Conservation (phyloP, 1,139 yeast species). For the Hyphopichia burtonii region DNA sequence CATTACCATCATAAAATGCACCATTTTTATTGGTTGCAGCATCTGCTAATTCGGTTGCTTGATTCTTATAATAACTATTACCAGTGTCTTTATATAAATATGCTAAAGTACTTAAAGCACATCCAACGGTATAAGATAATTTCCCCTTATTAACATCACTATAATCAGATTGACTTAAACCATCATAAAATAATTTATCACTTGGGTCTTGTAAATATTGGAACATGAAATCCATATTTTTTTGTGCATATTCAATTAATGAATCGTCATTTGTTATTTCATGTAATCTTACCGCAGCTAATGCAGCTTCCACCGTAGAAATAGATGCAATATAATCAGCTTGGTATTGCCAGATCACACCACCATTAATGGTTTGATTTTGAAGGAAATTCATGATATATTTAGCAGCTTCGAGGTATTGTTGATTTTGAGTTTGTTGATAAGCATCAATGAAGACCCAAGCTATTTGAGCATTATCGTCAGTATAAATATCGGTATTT, state of each 20-base stretch:
- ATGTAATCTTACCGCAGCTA: constrained; percentile 31
- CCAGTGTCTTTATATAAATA: constrained; percentile 18
- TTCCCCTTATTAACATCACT: constrained; percentile 28
- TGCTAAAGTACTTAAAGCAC: constrained; percentile 31
- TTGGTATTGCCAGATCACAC: constrained; percentile 28
- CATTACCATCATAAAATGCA: constrained; percentile 19
- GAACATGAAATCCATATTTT: constrained; percentile 23
- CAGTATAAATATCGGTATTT: constrained; percentile 31
- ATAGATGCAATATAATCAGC: constrained; percentile 33
- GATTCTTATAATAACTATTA: constrained; percentile 10
- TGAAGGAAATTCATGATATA: constrained; percentile 14
- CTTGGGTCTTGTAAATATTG: constrained; percentile 26
- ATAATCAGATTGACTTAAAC: constrained; percentile 19
- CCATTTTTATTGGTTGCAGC: constrained; percentile 20
- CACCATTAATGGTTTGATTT: constrained; percentile 19
- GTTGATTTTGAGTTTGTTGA: constrained; percentile 12
- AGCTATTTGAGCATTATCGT: constrained; percentile 34
- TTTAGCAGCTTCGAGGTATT: constrained; percentile 14
- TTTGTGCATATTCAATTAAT: constrained; percentile 14
- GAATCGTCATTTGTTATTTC: constrained; percentile 11
- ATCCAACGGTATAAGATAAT: constrained; percentile 37
- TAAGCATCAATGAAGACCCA: constrained; percentile 33
- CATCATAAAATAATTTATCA: constrained; percentile 32
- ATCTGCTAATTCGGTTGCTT: constrained; percentile 16
- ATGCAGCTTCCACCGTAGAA: constrained; percentile 34